These are phyloP conservation scores for Singerocomus inundabilis DNA, from an alignment of 1,284 basidiomycete species.

Conservation along the genomic window DNA sequence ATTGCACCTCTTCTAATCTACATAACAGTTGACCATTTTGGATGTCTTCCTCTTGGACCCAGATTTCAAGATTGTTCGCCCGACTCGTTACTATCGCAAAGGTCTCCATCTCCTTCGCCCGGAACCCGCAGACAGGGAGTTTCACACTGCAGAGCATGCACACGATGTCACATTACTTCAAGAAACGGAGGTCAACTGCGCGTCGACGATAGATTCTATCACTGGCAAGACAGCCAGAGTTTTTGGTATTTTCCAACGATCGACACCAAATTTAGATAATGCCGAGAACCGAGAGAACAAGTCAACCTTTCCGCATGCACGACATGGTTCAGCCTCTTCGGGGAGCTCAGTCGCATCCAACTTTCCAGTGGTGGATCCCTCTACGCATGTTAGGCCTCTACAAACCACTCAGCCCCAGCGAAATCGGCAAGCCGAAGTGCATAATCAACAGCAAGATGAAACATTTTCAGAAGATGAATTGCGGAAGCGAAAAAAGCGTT, in stretches of 20 bases:
- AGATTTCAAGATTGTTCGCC: slow-evolving; percentile 85
- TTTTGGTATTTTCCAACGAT: slow-evolving; percentile 35
- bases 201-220: slow-evolving; percentile 51
- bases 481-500: slow-evolving; percentile 43
- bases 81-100: slow-evolving; percentile 74
- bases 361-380: slow-evolving; percentile 68
- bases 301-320: slow-evolving; percentile 12
- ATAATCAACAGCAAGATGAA: slow-evolving; percentile 22
- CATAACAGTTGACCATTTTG: slow-evolving; percentile 67
- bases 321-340: slow-evolving; percentile 26
- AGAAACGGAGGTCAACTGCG: slow-evolving; percentile 29
- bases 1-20: slow-evolving; percentile 15
- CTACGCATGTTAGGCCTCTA: slow-evolving; percentile 65
- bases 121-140: slow-evolving; percentile 34
- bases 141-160: slow-evolving; percentile 18
- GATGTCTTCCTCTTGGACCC: slow-evolving; percentile 94
- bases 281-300: slow-evolving; percentile 6
- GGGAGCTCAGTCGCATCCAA: slow-evolving; percentile 38
- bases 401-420: slow-evolving; percentile 17
- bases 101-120: slow-evolving; percentile 63
- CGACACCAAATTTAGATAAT: slow-evolving; percentile 10
- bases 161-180: slow-evolving; percentile 12
- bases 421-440: slow-evolving; percentile 24
- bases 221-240: slow-evolving; percentile 48
- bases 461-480: slow-evolving; percentile 31